Evolutionary conservation across 768 basidiomycete species (phyloP).

Genomic region (Coprinopsis cinerea): DNA sequence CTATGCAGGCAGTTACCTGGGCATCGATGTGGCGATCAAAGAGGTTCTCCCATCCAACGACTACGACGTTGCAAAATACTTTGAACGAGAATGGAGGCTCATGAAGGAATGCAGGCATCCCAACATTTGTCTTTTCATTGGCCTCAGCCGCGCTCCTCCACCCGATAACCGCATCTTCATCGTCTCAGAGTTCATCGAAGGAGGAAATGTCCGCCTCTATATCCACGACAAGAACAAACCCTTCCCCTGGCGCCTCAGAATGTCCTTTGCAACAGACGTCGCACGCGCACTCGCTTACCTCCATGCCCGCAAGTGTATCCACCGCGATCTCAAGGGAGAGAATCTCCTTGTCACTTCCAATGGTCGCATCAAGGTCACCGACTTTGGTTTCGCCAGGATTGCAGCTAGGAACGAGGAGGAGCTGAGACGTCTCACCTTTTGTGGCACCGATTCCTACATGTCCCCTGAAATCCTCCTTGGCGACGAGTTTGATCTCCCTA

Average conservation of each 20-base stretch:
- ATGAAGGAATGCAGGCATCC: slow-evolving; percentile 96
- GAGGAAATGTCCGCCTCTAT: slow-evolving; percentile 85
- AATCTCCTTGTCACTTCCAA: slow-evolving; percentile 95
- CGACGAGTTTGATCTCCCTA: slow-evolving; percentile 87
- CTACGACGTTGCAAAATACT: slow-evolving; percentile 96
- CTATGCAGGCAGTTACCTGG: slow-evolving; percentile 81
- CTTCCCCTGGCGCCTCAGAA: slow-evolving; percentile 88
- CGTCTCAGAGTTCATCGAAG: slow-evolving; percentile 91
- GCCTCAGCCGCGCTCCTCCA: slow-evolving; percentile 73
- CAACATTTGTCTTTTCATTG: slow-evolving; percentile 90
- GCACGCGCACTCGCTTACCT: slow-evolving; percentile 95
- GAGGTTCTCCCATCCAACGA: slow-evolving; percentile 89
- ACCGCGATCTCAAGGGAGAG: slow-evolving; percentile 93
- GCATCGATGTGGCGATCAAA: slow-evolving; percentile 94
- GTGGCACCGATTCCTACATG: slow-evolving; percentile 94
- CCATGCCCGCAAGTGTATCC: slow-evolving; percentile 86
- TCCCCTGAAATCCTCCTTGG: slow-evolving; percentile 92
- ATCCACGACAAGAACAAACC: slow-evolving; percentile 80
- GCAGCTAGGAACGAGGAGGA: slow-evolving; percentile 91
- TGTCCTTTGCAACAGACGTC: slow-evolving; percentile 94
- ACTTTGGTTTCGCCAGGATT: slow-evolving; percentile 96
- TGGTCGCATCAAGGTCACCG: slow-evolving; percentile 94
- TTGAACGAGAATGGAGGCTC: slow-evolving; percentile 96
- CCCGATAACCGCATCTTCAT: slow-evolving; percentile 87
- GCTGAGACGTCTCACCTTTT: slow-evolving; percentile 77